Conservation (phyloP, 495 filamentous ascomycete species). For the Extremus antarcticus region DNA sequence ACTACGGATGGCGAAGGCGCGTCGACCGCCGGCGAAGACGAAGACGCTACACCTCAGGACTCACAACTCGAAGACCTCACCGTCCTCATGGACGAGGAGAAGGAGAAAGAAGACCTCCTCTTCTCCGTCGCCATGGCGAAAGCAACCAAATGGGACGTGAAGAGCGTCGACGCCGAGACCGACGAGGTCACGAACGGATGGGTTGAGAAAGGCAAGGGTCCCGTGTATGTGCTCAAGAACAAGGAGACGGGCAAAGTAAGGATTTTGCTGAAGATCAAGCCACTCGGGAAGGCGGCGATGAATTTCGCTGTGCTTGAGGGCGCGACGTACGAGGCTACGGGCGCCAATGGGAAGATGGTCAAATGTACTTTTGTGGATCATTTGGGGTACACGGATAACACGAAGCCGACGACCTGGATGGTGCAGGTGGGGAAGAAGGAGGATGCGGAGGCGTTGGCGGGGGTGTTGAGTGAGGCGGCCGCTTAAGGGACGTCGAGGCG, state of each 20-base stretch:
- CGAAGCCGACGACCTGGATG: slow-evolving; percentile 4
- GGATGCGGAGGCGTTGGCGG: slow-evolving; percentile 11
- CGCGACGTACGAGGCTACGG: slow-evolving; percentile 3
- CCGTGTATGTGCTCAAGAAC: slow-evolving; percentile 24
- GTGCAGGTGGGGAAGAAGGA: slow-evolving; percentile 10
- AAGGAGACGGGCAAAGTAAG: slow-evolving; percentile 21
- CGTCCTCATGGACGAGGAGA: slow-evolving; percentile 15
- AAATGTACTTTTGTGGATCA: slow-evolving; percentile 13
- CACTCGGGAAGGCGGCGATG: slow-evolving; percentile 17
- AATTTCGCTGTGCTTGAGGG: slow-evolving; percentile 15
- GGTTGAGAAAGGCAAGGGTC: slow-evolving; percentile 20
- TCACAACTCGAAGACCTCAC: slow-evolving; percentile 20
- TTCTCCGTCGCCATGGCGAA: slow-evolving; percentile 18
- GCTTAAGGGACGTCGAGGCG: not conserved
- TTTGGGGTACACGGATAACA: not conserved
- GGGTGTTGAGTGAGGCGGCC: slow-evolving; percentile 7
- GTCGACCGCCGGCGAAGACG: slow-evolving; percentile 13
- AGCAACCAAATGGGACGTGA: slow-evolving; percentile 14
- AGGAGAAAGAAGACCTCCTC: slow-evolving; percentile 17
- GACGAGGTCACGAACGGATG: slow-evolving; percentile 6
- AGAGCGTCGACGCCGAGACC: slow-evolving; percentile 4
- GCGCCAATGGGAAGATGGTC: slow-evolving; percentile 9
- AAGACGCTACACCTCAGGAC: slow-evolving; percentile 9
- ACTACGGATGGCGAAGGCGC: slow-evolving; percentile 20
- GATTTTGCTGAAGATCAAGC: slow-evolving; percentile 17